phyloP scores from a whole-genome alignment of 306 rosid genomes.

The Dryas drummondii region DNA sequence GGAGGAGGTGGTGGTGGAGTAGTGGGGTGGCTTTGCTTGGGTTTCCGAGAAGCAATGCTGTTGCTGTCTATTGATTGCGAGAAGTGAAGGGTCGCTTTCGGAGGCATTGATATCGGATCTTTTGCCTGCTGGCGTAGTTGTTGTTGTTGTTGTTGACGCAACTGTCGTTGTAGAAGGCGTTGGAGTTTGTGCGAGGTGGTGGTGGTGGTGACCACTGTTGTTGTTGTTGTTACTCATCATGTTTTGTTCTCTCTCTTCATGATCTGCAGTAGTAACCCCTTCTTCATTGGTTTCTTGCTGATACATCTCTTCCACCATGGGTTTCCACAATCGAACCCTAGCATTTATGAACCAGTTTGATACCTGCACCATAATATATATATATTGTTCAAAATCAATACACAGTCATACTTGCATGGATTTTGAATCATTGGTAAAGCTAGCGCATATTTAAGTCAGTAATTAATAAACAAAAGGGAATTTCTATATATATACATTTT shows the following conservation, averaged over 20 bases:
- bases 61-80: constrained; percentile 52
- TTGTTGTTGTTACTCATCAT: constrained; percentile 6
- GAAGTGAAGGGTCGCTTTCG: constrained; percentile 72
- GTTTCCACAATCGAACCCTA: constrained; percentile 99
- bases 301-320: constrained; percentile 99
- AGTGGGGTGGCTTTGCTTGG: constrained; percentile 37
- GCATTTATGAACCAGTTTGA: constrained; percentile 99
- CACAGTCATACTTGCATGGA: not conserved
- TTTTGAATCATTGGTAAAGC: not conserved
- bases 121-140: constrained; percentile 41
- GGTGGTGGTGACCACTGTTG: constrained; percentile 20
- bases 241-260: constrained; percentile 17
- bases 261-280: constrained; percentile 15
- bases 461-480: too few species aligned
- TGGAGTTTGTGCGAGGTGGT: constrained; percentile 61
- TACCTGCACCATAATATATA: constrained; percentile 46
- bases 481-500: too few species aligned
- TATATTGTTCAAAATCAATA: not conserved
- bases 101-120: constrained; percentile 57
- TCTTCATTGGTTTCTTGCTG: constrained; percentile 86
- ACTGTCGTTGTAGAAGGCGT: constrained; percentile 25
- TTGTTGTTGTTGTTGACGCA: constrained; percentile 21
- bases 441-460: not conserved
- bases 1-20: constrained; percentile 13
- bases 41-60: constrained; percentile 58